phyloP scores from a whole-genome alignment of 768 basidiomycete genomes.

The Boletus tomentosulus region DNA sequence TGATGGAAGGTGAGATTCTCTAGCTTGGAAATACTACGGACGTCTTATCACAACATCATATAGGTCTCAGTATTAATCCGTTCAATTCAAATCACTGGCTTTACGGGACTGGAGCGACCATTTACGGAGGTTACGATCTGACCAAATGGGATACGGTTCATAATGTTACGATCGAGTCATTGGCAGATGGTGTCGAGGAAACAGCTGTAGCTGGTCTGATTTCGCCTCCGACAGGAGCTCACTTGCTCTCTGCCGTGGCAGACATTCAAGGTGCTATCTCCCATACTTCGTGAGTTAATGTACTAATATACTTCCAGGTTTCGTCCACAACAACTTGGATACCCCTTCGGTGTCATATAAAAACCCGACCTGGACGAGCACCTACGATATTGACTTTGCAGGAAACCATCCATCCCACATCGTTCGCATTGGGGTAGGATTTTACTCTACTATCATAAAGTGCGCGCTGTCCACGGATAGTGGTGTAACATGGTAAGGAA shows the following conservation, averaged over 20 bases:
- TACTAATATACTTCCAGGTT: conserved; percentile 1
- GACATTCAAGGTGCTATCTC: conserved; percentile 32
- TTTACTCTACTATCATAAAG: background rate
- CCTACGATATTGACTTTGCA: conserved; percentile 9
- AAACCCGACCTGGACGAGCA: conserved; percentile 6
- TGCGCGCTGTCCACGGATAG: conserved; percentile 11
- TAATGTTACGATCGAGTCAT: conserved; percentile 53
- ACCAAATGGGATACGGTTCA: conserved; percentile 55
- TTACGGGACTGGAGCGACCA: conserved; percentile 65
- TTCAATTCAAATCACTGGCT: conserved; percentile 68
- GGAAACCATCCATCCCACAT: conserved; percentile 7
- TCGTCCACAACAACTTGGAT: conserved; percentile 7
- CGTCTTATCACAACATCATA: background rate
- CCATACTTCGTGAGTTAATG: background rate
- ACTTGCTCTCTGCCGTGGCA: conserved; percentile 52
- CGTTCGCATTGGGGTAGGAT: conserved; percentile 5
- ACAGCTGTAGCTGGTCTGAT: conserved; percentile 54
- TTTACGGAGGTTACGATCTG: conserved; percentile 57
- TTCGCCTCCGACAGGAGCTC: conserved; percentile 57
- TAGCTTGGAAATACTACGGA: background rate
- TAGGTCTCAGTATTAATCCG: conserved; percentile 56
- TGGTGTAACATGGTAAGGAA: conserved; percentile 6
- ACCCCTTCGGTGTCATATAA: conserved; percentile 1
- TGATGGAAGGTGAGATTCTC: conserved; percentile 53
- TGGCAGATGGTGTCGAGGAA: conserved; percentile 66